Conservation (phyloP, 75 land plant genomes). For the Cryptomeria japonica region DNA sequence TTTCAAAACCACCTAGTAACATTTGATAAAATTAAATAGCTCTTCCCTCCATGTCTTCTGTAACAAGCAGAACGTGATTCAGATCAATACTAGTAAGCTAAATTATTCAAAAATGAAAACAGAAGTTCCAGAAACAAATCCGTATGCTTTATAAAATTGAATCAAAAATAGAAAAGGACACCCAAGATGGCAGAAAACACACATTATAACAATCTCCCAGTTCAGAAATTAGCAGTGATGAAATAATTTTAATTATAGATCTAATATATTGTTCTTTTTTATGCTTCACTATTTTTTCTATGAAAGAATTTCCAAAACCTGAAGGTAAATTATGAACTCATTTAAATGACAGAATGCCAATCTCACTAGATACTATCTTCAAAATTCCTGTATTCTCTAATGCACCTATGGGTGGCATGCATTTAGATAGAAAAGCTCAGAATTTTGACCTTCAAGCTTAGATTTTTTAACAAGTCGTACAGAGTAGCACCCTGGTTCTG, state of each 20-base stretch:
- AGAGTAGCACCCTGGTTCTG: conserved; percentile 49
- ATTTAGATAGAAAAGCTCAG: not conserved
- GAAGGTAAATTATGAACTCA: not conserved
- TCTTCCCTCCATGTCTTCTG: not conserved
- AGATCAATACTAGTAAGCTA: not conserved
- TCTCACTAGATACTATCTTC: not conserved
- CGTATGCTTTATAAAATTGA: not conserved
- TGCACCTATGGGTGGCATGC: not conserved
- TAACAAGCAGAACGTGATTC: not conserved
- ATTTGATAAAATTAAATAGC: not conserved
- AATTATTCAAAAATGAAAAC: not conserved
- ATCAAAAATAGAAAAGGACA: not conserved
- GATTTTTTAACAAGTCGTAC: conserved; percentile 57
- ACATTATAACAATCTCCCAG: not conserved
- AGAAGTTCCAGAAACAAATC: not conserved
- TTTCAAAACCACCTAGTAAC: not conserved
- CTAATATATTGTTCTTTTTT: not conserved
- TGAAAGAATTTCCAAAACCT: not conserved
- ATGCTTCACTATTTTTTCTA: not conserved
- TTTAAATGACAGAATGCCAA: not conserved
- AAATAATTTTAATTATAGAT: not conserved
- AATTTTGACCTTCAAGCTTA: conserved; percentile 64
- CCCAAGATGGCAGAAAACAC: not conserved
- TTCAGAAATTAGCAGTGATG: not conserved
- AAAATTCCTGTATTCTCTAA: not conserved